phyloP scores from a whole-genome alignment of 1,139 yeast genomes.

The Taphrina deformans region DNA sequence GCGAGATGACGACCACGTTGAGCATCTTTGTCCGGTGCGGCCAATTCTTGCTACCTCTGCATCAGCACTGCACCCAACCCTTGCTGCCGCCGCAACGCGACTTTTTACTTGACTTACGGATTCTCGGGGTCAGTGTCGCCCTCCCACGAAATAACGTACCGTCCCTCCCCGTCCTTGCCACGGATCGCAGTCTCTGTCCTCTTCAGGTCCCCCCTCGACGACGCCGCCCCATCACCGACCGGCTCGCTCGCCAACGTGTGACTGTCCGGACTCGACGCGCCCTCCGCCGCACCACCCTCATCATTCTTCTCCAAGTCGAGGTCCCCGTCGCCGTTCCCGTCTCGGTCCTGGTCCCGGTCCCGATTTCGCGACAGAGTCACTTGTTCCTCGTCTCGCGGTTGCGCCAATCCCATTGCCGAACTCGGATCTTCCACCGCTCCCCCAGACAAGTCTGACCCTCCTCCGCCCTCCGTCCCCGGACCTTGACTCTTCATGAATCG shows the following conservation, averaged over 20 bases:
- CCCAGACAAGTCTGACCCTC: no score
- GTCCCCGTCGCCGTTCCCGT: not conserved
- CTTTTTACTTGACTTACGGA: slow-evolving; percentile 15
- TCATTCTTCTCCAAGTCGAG: not conserved
- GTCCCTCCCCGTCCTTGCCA: slow-evolving; percentile 9
- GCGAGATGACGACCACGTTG: slow-evolving; percentile 9
- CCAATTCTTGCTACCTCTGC: slow-evolving; percentile 5
- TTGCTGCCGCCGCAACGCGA: no score
- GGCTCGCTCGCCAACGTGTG: not conserved
- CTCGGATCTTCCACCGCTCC: slow-evolving; percentile 8
- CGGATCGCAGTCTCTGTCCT: slow-evolving; percentile 5
- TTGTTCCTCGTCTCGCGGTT: slow-evolving; percentile 2
- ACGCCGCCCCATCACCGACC: not conserved
- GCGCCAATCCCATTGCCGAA: slow-evolving; percentile 3
- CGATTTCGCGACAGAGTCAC: not conserved
- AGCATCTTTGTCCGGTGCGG: slow-evolving; percentile 9
- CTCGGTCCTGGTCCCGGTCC: not conserved
- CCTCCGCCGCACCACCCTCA: not conserved
- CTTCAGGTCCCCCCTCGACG: not conserved
- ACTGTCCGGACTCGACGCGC: not conserved
- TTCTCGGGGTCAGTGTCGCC: slow-evolving; percentile 13
- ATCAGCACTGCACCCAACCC: not conserved
- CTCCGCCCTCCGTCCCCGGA: no score
- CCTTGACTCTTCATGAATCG: no score
- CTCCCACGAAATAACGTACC: slow-evolving; percentile 12